Base-by-base conservation (phyloP, 257 asterid genomes). In the Galeopsis tetrahit region DNA sequence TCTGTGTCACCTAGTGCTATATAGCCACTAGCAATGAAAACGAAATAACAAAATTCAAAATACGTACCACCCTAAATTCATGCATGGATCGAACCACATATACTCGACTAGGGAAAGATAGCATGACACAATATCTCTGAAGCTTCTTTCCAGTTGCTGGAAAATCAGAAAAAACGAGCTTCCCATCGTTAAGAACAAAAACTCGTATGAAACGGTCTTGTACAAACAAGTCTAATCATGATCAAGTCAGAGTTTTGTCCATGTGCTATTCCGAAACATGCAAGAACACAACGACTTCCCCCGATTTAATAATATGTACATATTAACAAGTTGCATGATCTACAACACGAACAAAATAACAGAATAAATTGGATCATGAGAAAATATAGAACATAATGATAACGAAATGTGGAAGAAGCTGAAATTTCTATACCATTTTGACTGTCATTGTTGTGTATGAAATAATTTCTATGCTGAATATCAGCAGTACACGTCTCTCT, bases 361-460 rank as follows among this genome's bases (percentile, higher is more conserved):
- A 21, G 15, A 56, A 42, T 9, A 40, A 10, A 21, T 17, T 34
- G 39, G 53, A 48, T 59, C 48, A 60, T 17, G 64, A 60, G 8
- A 60, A 46, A 68, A 36, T 43, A 32, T 44, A 56, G 55, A 2
- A 66, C 78, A 15, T 38, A 52, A 49, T 4, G 17, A 65, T 36
- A 2, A 63, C 10, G 62, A 58, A 48, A 62, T 49, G 43, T 15
- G 32, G 58, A 80, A 38, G 72, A 77, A 75, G 78, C 74, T 68
- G 75, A 68, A 74, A 46, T 77, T 83, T 82, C 80, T 86, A 79
- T 86, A 86, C 82, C 87, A 82, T 76, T 85, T 77, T 67, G 55
- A 63, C 53, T 59, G 64, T 74, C 70, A 84, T 74, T 74, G 68
- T 78, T 78, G 77, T 84, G 77, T 80, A 79, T 78, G 78, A 78